Conservation (phyloP, 352 stramenopile species). For the Thraustochytrium striatum region DNA sequence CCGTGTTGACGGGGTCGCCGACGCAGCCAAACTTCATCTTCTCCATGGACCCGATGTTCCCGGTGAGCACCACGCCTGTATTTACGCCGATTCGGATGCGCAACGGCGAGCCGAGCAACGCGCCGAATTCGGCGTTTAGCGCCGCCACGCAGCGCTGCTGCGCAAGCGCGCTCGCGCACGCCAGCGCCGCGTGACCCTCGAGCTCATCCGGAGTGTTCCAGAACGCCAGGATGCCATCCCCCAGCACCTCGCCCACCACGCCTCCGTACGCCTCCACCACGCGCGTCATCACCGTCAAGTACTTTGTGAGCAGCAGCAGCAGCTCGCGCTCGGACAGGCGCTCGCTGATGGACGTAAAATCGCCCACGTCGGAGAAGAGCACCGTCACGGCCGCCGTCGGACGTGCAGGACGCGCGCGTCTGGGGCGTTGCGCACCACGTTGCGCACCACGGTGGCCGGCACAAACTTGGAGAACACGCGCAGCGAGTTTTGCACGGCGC, state of each 20-base stretch:
- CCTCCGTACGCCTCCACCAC: slow-evolving; percentile 50
- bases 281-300: slow-evolving; percentile 51
- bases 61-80: slow-evolving; percentile 48
- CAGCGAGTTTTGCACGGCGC: slow-evolving; percentile 5
- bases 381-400: no score
- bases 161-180: slow-evolving; percentile 37
- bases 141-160: slow-evolving; percentile 31
- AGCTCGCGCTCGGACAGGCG: slow-evolving; percentile 43
- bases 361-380: slow-evolving; percentile 52
- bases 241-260: slow-evolving; percentile 50
- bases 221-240: slow-evolving; percentile 51
- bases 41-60: slow-evolving; percentile 40
- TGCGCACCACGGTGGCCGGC: neutral
- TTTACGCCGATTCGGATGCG: slow-evolving; percentile 49
- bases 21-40: slow-evolving; percentile 48
- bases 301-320: slow-evolving; percentile 40
- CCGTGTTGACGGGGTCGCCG: slow-evolving; percentile 50
- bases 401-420: slow-evolving; percentile 45
- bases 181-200: slow-evolving; percentile 36
- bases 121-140: slow-evolving; percentile 3
- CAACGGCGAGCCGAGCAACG: neutral
- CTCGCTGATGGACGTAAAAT: slow-evolving; percentile 53
- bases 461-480: slow-evolving; percentile 10
- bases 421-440: neutral
- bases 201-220: slow-evolving; percentile 51